Base-by-base conservation (phyloP, 441 rosid species). In the Arabidopsis hybrid region DNA sequence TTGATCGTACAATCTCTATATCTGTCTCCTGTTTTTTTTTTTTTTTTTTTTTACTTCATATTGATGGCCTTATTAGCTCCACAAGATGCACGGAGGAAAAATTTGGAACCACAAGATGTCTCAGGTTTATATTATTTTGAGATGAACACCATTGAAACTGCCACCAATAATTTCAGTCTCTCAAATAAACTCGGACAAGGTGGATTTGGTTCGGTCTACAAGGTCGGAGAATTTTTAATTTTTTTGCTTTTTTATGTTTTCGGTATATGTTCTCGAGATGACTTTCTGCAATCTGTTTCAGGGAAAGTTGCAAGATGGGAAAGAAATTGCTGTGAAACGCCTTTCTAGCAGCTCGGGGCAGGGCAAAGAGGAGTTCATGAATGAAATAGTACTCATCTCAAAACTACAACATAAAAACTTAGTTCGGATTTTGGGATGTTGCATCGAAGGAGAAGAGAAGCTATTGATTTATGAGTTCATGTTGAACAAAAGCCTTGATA, bases 371-470 rank as follows among this genome's bases (percentile, higher is more conserved):
- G 82, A 79, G 63, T 75, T 79, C 50, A 67, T 62, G 85, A 84
- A 83, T 36, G 88, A 85, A 67, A 69, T 84, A 26, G 12, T 67
- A 40, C 47, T 85, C 45, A 85, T 85, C 29, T 82, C 88, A 4
- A 68, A 84, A 45, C 80, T 85, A 9, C 87, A 85, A 56, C 91
- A 87, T 7, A 39, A 61, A 43, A 85, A 85, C 75, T 83, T 87
- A 4, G 86, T 83, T 9, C 49, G 77, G 29, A 61, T 85, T 32
- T 69, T 82, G 3, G 85, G 89, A 21, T 82, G 79, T n/a, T 85
- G 84, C 62, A 59, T 81, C 71, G 83, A 84, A 56, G 77, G 80
- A 42, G 82, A 84, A 43, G 87, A 85, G 29, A 85, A 61, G 72
- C 75, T 87, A 69, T 35, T 85, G 67, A 67, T 36, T 36, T 36